Base-by-base conservation (phyloP, 257 asterid species). In the Solanum habrochaites region DNA sequence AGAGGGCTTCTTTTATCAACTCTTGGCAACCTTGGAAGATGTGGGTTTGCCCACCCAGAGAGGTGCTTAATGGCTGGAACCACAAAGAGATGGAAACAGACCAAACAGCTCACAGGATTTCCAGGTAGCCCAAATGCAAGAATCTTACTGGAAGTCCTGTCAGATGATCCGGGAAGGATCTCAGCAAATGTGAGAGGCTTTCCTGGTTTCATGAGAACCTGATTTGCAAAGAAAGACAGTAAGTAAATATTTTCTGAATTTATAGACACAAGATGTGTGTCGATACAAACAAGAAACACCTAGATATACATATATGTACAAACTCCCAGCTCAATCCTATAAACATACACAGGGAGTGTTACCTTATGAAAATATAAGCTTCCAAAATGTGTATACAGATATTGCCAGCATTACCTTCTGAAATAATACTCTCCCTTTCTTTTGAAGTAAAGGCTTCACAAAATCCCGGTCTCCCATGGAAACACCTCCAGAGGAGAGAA, bases 401-500 rank as follows among this genome's bases (percentile, higher is more conserved):
- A 75, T n/a, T 85, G 71, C 70, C 62, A 82, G 80, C 43, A 85
- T 86, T 92, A 95, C 99, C 99, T 97, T 97, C 73, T 95, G 94
- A 89, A 97, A 97, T 82, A 91, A 60, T 72, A 95, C 39, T 77
- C 52, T 94, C 86, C 99, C 99, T 85, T 88, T 93, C 94, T 93
- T 94, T 91, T 89, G 92, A 89, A 97, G 97, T 87, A 97, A 88
- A 88, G 99, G 98, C 89, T 94, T 97, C 77, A 97, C 97, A 88
- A 84, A 97, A 88, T 97, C 99, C 92, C 98, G 93, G 91, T 95
- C 99, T 88, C 99, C 99, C 99, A 97, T 95, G 86, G 99, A 97
- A 89, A 97, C 98, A 91, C 99, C 99, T 83, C 99, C 99, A 87
- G 98, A 95, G 83, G 98, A 94, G 88, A 97, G 86, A 77, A 97